phyloP scores from a whole-genome alignment of 2,329 filamentous ascomycete species.

The Ophiostoma ips region DNA sequence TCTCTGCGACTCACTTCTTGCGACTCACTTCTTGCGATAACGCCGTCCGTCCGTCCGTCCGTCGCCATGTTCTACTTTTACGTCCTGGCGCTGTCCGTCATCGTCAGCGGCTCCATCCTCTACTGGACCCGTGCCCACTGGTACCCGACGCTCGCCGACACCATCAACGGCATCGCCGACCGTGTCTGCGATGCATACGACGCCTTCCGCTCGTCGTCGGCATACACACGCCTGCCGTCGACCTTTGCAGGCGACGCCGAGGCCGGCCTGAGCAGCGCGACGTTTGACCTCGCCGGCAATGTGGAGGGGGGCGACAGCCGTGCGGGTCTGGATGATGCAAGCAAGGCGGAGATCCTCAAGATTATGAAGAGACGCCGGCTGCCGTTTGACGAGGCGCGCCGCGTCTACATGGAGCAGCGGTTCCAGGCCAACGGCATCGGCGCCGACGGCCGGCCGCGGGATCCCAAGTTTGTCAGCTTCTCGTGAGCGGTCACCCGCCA shows the following conservation, averaged over 20 bases:
- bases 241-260: conserved; percentile 78
- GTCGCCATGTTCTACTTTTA: conserved; percentile 73
- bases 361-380: conserved; percentile 83
- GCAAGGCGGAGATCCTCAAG: conserved; percentile 67
- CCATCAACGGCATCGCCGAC: conserved; percentile 26
- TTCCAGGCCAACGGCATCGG: conserved; percentile 84
- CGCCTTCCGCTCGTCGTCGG: conserved; percentile 29
- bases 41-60: too few species aligned
- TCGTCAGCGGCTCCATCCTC: conserved; percentile 59
- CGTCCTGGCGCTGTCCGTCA: conserved; percentile 54
- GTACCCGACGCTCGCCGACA: conserved; percentile 46
- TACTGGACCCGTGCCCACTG: conserved; percentile 72
- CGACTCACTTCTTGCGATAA: too few species aligned
- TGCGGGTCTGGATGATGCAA: conserved; percentile 64
- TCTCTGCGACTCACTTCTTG: too few species aligned
- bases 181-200: conserved; percentile 25
- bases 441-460: conserved; percentile 70
- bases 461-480: conserved; percentile 95
- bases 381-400: conserved; percentile 79
- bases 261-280: conserved; percentile 66
- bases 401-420: conserved; percentile 70
- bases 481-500: too few species aligned
- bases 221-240: conserved; percentile 64
- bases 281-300: conserved; percentile 74
- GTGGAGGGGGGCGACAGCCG: conserved; percentile 65